A percentile compares a stretch with the other conserved stretches of the same genome.
phyloP scores from a whole-genome alignment of 495 filamentous ascomycete species.

The Cudoniella acicularis region DNA sequence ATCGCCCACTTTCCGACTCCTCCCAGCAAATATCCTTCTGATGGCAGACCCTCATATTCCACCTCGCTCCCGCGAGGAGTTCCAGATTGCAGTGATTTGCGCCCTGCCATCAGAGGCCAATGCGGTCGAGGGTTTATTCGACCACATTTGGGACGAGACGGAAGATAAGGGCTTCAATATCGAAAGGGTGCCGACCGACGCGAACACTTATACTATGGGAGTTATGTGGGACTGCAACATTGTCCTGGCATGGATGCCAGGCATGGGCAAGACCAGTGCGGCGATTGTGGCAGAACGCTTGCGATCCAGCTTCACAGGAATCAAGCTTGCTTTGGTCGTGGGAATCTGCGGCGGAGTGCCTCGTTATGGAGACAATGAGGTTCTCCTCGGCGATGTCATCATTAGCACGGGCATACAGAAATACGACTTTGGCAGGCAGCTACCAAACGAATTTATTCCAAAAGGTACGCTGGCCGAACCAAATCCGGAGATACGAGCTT shows the following conservation, averaged over 20 bases:
- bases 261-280: conserved; percentile 31
- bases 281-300: conserved; percentile 29
- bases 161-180: conserved; percentile 20
- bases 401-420: conserved; percentile 38
- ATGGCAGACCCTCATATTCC: background rate
- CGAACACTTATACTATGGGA: conserved; percentile 34
- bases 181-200: conserved; percentile 25
- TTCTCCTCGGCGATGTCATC: conserved; percentile 43
- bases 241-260: conserved; percentile 33
- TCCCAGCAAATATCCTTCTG: no score
- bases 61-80: background rate
- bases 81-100: conserved; percentile 25
- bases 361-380: background rate
- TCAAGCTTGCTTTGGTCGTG: conserved; percentile 38
- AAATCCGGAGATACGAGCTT: conserved; percentile 28
- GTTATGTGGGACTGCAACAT: conserved; percentile 31
- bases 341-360: conserved; percentile 44
- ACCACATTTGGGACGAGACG: conserved; percentile 26
- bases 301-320: conserved; percentile 31
- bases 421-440: conserved; percentile 36
- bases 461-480: conserved; percentile 31
- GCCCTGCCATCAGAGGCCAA: conserved; percentile 29
- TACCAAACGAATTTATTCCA: conserved; percentile 26
- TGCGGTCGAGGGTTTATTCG: conserved; percentile 30
- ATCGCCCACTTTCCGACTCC: no score